Evolutionary conservation across 768 basidiomycete genomes (phyloP).

Genomic region (Collybiopsis luxurians): DNA sequence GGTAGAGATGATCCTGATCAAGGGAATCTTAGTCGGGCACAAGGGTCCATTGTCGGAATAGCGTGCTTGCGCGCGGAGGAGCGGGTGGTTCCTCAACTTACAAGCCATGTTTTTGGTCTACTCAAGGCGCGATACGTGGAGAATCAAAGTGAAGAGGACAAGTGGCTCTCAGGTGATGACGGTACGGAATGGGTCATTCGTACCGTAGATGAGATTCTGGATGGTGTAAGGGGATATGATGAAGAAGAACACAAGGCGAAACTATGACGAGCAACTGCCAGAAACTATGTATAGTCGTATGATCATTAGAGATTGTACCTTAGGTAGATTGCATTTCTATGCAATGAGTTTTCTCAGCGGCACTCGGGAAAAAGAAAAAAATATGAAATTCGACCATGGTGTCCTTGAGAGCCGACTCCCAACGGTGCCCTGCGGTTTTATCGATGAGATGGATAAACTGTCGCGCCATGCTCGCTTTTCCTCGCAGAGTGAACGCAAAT

Average conservation of each 20-base stretch:
- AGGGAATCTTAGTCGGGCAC: conserved; percentile 80
- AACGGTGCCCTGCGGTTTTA: neutral
- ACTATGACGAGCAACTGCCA: conserved; percentile 36
- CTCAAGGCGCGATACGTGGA: conserved; percentile 74
- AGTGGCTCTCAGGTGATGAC: conserved; percentile 81
- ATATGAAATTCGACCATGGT: too few species aligned
- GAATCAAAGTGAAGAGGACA: conserved; percentile 65
- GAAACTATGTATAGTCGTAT: conserved; percentile 27
- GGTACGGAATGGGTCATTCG: conserved; percentile 88
- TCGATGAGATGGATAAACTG: neutral
- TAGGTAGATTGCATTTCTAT: too few species aligned
- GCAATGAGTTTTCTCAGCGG: neutral
- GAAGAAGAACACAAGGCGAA: conserved; percentile 54
- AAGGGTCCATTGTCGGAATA: conserved; percentile 83
- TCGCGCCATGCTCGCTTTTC: too few species aligned
- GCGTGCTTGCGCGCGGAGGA: conserved; percentile 84
- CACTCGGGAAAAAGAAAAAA: neutral
- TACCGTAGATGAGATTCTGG: conserved; percentile 77
- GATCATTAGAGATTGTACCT: conserved; percentile 20
- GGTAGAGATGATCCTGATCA: conserved; percentile 52
- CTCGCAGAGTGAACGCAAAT: neutral
- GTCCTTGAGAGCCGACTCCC: too few species aligned
- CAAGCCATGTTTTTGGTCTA: conserved; percentile 86
- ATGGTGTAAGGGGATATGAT: conserved; percentile 52
- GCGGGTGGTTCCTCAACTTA: conserved; percentile 83